Evolutionary conservation across 352 stramenopile species (phyloP).

Genomic region (Phytopythium chamaehyphon): DNA sequence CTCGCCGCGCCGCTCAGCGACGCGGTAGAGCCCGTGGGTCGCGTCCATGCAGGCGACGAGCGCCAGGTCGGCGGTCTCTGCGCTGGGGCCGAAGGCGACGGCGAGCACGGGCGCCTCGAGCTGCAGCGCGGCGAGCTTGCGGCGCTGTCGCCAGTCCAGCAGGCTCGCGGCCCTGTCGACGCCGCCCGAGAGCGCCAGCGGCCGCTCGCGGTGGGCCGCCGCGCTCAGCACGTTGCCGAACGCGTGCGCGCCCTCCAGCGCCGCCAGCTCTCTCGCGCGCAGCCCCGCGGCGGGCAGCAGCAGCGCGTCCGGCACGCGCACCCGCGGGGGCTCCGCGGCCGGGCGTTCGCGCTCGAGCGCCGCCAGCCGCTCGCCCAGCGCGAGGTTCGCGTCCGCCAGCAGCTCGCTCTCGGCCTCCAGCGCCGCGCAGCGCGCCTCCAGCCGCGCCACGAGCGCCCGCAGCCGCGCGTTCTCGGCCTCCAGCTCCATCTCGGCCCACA

Average conservation of each 20-base stretch:
- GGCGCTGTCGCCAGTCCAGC: conserved; percentile 55
- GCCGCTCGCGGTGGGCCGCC: conserved; percentile 26
- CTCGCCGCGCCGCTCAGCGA: conserved; percentile 25
- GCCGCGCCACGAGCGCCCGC: conserved; percentile 27
- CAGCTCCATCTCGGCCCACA: conserved; percentile 18
- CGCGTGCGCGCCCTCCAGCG: conserved; percentile 48
- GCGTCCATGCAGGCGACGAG: conserved; percentile 71
- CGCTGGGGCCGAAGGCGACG: conserved; percentile 54
- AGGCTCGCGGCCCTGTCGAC: conserved; percentile 72
- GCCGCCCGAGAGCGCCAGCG: conserved; percentile 56
- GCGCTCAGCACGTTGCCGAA: conserved; percentile 72
- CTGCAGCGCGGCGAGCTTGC: conserved; percentile 32
- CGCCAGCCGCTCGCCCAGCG: conserved; percentile 52
- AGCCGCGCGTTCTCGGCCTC: conserved; percentile 48
- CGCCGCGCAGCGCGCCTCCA: conserved; percentile 50
- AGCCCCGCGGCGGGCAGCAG: conserved; percentile 47
- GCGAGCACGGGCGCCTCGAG: conserved; percentile 49
- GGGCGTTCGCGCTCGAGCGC: neutral
- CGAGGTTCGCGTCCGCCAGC: conserved; percentile 65
- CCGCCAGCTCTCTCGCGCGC: conserved; percentile 15
- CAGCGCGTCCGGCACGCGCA: conserved; percentile 67
- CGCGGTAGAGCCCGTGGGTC: conserved; percentile 49
- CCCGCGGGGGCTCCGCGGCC: conserved; percentile 6
- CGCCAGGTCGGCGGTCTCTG: conserved; percentile 41
- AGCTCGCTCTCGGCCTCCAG: conserved; percentile 61